Conservation (phyloP, 2,329 filamentous ascomycete species). For the Plenodomus lindquistii region DNA sequence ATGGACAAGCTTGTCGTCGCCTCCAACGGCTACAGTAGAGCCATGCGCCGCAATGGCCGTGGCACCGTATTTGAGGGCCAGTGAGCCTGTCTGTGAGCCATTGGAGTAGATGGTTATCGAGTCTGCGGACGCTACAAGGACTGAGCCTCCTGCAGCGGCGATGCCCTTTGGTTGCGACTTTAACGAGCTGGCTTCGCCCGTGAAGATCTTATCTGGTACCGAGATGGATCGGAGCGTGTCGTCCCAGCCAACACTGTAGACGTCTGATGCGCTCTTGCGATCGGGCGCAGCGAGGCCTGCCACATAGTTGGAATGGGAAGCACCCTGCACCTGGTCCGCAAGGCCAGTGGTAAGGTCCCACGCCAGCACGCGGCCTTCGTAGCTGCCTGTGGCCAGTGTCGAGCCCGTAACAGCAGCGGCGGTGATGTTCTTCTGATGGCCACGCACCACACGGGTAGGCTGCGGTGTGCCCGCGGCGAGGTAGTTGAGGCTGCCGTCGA, state of each 20-base stretch:
- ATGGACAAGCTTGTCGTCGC: conserved; percentile 72
- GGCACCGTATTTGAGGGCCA: conserved; percentile 66
- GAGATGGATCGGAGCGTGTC: conserved; percentile 84
- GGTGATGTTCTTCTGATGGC: conserved; percentile 91
- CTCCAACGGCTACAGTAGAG: conserved; percentile 73
- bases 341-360: conserved; percentile 78
- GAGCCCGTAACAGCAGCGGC: conserved; percentile 66
- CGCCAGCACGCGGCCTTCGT: conserved; percentile 81
- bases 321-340: conserved; percentile 74
- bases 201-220: conserved; percentile 73
- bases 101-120: conserved; percentile 65
- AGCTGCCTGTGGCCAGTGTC: conserved; percentile 86
- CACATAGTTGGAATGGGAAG: conserved; percentile 83
- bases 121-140: conserved; percentile 57
- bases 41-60: conserved; percentile 73
- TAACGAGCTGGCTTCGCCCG: conserved; percentile 68
- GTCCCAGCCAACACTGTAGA: conserved; percentile 94
- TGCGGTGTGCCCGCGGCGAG: conserved; percentile 71
- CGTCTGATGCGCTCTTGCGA: conserved; percentile 47
- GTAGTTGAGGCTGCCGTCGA: conserved; percentile 90
- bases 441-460: conserved; percentile 74
- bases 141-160: conserved; percentile 57
- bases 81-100: conserved; percentile 61
- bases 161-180: conserved; percentile 80
- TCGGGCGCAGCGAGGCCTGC: conserved; percentile 67